These are phyloP conservation scores for Blastocrithidia nonstop DNA, from an alignment of 208 protist species.

Conservation along the genomic window DNA sequence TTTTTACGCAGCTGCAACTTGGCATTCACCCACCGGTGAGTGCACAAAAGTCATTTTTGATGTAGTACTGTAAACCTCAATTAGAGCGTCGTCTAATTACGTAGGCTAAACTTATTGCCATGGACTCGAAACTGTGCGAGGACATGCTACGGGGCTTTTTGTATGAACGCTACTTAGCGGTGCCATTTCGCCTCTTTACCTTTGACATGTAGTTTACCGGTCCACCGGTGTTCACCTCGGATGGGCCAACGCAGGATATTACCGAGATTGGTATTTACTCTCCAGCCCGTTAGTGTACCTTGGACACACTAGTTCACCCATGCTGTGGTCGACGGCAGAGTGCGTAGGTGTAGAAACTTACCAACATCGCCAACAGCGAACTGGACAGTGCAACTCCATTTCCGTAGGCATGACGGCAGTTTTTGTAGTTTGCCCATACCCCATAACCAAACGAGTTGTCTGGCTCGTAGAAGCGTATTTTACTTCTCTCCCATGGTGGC, in stretches of 20 bases:
- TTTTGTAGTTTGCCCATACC: constrained; percentile 45
- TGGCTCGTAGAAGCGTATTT: constrained; percentile 35
- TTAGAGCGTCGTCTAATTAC: constrained; percentile 56
- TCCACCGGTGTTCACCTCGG: constrained; percentile 62
- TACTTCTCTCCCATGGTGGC: constrained; percentile 77
- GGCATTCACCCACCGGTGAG: constrained; percentile 55
- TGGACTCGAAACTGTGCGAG: constrained; percentile 52
- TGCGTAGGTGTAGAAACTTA: constrained; percentile 51
- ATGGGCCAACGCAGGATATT: constrained; percentile 80
- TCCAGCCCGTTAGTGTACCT: constrained; percentile 40
- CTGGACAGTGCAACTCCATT: constrained; percentile 55
- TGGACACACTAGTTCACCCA: constrained; percentile 60
- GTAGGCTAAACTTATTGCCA: constrained; percentile 61
- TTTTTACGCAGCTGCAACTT: constrained; percentile 70
- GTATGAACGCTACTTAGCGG: constrained; percentile 69
- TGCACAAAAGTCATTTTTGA: constrained; percentile 59
- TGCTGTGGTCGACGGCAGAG: constrained; percentile 28
- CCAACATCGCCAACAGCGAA: constrained; percentile 63
- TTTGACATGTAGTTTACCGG: constrained; percentile 87
- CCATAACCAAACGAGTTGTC: constrained; percentile 54
- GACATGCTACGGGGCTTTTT: constrained; percentile 49
- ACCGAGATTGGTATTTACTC: constrained; percentile 78
- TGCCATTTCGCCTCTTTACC: constrained; percentile 73
- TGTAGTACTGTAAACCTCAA: constrained; percentile 53
- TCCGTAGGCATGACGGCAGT: constrained; percentile 49